Evolutionary conservation across 768 basidiomycete genomes (phyloP), one percentile per base, ranked within the genome.

Genomic region (Phanerochaete carnosa): DNA sequence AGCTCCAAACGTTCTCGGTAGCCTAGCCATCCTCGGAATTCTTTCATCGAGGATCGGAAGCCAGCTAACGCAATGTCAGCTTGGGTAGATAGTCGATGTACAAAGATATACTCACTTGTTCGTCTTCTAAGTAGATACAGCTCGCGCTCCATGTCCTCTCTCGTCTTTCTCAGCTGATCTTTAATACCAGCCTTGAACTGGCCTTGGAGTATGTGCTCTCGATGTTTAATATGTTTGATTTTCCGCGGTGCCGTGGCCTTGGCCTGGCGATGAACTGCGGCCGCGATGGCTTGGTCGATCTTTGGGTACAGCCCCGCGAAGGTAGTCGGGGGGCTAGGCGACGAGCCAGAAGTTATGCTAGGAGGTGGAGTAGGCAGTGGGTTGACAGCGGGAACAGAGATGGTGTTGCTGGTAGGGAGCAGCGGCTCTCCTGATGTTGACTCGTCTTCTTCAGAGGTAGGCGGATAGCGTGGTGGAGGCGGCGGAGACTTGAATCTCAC

Each of bases 131-230:
- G 68, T 25, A 76, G 70, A 64, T 80, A 89, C 11, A 88, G 62
- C 50, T 79, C 75, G 62, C 76, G 77, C 68, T 77, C 74, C 73
- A 88, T 75, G 55, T 80, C 79, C 58, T 87, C 83, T 54, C 77
- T 76, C 33, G 77, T 76, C 62, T 77, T 75, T 65, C 76, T 70
- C 46, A 72, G 73, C 47, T 78, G 72, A 37, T 79, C 80, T 49
- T 70, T 71, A 16, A 89, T 80, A 30, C 76, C 74, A 29, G 74
- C 75, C 71, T 82, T 85, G 66, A 72, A 69, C 61, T 62, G 61
- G 39, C 65, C 68, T 16, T 63, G 63, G 50, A 67, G 64, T 45
- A 73, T 70, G 45, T 71, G 70, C 37, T 65, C 62, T 37, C 70
- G 55, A 46, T 62, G 59, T n/a, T 69, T n/a, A n/a, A n/a, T n/a